Evolutionary conservation across 2,329 filamentous ascomycete genomes (phyloP), one percentile per base, ranked within the genome.

Genomic region (Colletotrichum chlorophyti): DNA sequence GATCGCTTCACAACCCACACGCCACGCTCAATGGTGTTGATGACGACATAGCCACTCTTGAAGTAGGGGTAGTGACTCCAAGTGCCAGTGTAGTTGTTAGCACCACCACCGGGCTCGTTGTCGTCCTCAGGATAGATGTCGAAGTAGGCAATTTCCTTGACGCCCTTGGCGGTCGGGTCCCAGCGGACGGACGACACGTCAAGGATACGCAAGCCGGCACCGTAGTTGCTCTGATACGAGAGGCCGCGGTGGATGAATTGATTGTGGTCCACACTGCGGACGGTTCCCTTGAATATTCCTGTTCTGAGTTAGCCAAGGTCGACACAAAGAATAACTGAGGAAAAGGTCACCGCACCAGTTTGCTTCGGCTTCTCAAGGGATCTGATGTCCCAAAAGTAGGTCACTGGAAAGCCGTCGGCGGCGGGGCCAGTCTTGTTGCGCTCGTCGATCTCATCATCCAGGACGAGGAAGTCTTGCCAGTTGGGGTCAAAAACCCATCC

Each of bases 381-480:
- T 6, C 70, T 66, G 53, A 83, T 79, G 65, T 82, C 79, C 68
- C 78, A 80, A 64, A 83, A 80, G 65, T 81, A 83, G 0, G 79
- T 82, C 4, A 78, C 76, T 1, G 80, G 78, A 53, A 69, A 76
- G 1, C 76, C 74, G 38, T 80, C 73, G 0, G 69, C 69, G 0
- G 73, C 79, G 0, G 73, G 72, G 4, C 74, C 78, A 0, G 70
- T 68, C 2, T 66, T 66, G 10, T 79, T 67, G 1, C 65, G 60
- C 70, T 85, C 82, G 53, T 84, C 81, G 7, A 79, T 72, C 64
- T 84, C 81, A 59, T 84, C 81, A 58, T 84, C 81, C 3, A 83
- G 64, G 7, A 83, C 71, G 3, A 83, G 74, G 64, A 75, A 81
- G 27, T 76, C 77, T 26, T 77, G 70, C 54, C 68, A 76, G 29